A percentile compares a stretch with the other conserved stretches of the same genome.
phyloP scores from a whole-genome alignment of 345 rosid genomes.

The Camelina sativa region DNA sequence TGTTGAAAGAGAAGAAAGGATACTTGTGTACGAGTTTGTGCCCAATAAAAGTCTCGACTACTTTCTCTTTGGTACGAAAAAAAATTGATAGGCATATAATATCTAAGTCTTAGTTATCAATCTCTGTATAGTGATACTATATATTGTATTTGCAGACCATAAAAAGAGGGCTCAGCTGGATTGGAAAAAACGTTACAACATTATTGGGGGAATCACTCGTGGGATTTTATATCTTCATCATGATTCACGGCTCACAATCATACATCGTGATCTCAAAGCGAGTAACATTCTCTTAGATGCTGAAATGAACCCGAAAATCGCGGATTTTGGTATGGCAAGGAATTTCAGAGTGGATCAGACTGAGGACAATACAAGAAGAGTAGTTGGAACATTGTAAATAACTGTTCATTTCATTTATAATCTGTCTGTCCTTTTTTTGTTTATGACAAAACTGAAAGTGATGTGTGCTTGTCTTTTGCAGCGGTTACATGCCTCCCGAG shows the following conservation, averaged over 20 bases:
- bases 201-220: constrained; percentile 34
- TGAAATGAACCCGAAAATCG: constrained; percentile 23
- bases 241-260: constrained; percentile 46
- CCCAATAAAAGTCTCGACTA: constrained; percentile 52
- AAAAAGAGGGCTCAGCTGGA: constrained; percentile 31
- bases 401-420: neutral
- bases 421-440: neutral
- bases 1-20: constrained; percentile 47
- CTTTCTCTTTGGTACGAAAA: neutral
- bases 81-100: neutral
- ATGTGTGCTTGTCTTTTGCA: neutral
- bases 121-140: neutral
- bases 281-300: constrained; percentile 39
- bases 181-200: constrained; percentile 36
- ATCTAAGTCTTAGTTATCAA: neutral
- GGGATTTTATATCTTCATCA: constrained; percentile 45
- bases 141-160: constrained; percentile 35
- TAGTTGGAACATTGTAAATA: constrained; percentile 40
- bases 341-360: constrained; percentile 28
- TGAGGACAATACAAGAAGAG: constrained; percentile 22
- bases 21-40: constrained; percentile 51
- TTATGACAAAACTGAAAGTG: neutral
- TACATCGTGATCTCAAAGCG: constrained; percentile 42
- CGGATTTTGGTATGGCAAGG: constrained; percentile 38
- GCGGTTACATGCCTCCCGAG: constrained; percentile 42